Evolutionary conservation across 139 green algal genomes (phyloP).

Genomic region (Chlamydomonas incerta): DNA sequence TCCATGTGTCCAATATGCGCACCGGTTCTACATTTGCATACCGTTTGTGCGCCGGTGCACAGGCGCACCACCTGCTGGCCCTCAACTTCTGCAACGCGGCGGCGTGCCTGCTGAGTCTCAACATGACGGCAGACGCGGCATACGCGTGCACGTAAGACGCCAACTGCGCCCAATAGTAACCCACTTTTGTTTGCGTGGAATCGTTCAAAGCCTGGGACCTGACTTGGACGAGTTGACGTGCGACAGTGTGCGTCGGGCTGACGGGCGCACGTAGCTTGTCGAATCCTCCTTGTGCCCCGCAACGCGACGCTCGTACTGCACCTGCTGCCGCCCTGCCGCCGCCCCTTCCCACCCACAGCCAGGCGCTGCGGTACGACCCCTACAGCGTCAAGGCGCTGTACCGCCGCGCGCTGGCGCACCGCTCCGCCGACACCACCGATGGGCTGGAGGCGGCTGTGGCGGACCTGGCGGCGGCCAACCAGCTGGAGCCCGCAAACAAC

Average conservation of each 20-base stretch:
- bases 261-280: too few relatives aligned
- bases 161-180: too few relatives aligned
- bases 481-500: constrained; percentile 45
- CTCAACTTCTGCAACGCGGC: constrained; percentile 46
- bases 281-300: too few relatives aligned
- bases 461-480: constrained; percentile 36
- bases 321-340: too few relatives aligned
- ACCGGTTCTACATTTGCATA: too few relatives aligned
- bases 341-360: constrained; percentile 17
- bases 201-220: too few relatives aligned
- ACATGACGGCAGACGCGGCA: constrained; percentile 11
- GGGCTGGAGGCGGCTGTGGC: constrained; percentile 45
- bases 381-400: constrained; percentile 54
- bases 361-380: constrained; percentile 47
- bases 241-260: too few relatives aligned
- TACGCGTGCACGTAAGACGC: constrained; percentile 43
- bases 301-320: too few relatives aligned
- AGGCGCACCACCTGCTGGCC: constrained; percentile 41
- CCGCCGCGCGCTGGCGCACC: constrained; percentile 38
- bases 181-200: too few relatives aligned
- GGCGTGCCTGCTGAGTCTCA: constrained; percentile 44
- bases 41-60: too few relatives aligned
- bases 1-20: too few relatives aligned
- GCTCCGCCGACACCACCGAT: constrained; percentile 2
- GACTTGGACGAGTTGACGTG: neutral